Conservation (phyloP, 2,329 filamentous ascomycete species). For the Penicillium rolfsii region DNA sequence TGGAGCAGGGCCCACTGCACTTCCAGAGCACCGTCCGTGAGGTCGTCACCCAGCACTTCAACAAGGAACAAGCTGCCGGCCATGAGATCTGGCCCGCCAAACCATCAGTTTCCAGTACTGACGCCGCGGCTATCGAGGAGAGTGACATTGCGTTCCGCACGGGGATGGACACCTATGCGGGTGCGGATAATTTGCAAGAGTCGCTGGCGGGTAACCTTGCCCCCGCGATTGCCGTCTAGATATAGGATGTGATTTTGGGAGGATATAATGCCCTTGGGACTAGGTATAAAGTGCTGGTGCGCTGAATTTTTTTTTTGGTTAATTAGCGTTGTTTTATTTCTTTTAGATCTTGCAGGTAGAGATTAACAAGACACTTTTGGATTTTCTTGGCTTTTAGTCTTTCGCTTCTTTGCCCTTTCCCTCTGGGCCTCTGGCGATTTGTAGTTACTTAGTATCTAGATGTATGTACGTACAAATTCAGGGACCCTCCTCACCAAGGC, state of each 20-base stretch:
- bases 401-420: neutral
- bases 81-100: slow-evolving; percentile 58
- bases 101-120: slow-evolving; percentile 26
- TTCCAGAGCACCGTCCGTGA: slow-evolving; percentile 60
- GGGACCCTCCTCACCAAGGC: too few relatives aligned
- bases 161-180: slow-evolving; percentile 12
- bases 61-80: slow-evolving; percentile 50
- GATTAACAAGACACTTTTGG: neutral
- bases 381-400: neutral
- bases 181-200: slow-evolving; percentile 17
- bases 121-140: slow-evolving; percentile 10
- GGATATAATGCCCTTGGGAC: neutral
- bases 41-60: slow-evolving; percentile 51
- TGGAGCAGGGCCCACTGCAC: slow-evolving; percentile 62
- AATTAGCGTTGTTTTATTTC: slow-evolving; percentile 1
- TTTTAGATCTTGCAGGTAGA: neutral
- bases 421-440: too few relatives aligned
- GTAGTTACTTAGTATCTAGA: neutral
- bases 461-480: neutral
- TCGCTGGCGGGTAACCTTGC: slow-evolving; percentile 11
- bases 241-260: neutral
- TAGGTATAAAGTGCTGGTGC: neutral
- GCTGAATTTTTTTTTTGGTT: neutral
- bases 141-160: slow-evolving; percentile 32
- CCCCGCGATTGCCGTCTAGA: slow-evolving; percentile 16